A percentile compares a stretch with the other conserved stretches of the same genome.
Conservation (phyloP, 2,329 filamentous ascomycete species). For the Exophiala sideris region DNA sequence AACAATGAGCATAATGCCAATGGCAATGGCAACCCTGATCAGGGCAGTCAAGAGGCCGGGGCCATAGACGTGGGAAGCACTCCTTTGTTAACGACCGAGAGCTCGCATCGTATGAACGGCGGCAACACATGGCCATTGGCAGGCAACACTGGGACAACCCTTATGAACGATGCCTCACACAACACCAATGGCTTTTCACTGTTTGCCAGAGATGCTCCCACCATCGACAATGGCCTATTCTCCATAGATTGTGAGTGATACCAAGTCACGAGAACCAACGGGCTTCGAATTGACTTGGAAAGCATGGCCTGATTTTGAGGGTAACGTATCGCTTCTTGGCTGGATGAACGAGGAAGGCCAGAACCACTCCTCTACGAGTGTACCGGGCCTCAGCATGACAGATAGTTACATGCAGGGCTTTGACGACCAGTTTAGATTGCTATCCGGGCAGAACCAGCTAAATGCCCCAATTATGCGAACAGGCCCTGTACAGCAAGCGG, state of each 20-base stretch:
- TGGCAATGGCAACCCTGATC: neutral
- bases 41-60: neutral
- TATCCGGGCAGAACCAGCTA: neutral
- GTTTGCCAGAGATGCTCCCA: neutral
- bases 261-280: too few species aligned
- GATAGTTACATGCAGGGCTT: slow-evolving; percentile 1
- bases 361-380: neutral
- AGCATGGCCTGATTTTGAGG: slow-evolving; percentile 1
- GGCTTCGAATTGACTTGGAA: too few species aligned
- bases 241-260: neutral
- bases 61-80: neutral
- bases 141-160: neutral
- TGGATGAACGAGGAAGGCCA: slow-evolving; percentile 6
- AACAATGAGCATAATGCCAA: too few species aligned
- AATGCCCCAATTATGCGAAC: neutral
- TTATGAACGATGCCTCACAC: neutral
- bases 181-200: neutral
- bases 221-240: neutral
- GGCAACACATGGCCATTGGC: too few species aligned
- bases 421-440: neutral
- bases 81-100: too few species aligned
- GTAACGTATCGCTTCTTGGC: slow-evolving; percentile 2
- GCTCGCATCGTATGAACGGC: too few species aligned
- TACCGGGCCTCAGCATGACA: slow-evolving; percentile 1
- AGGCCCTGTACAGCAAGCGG: neutral